These are phyloP conservation scores for Chaetomidium leptoderma DNA, from an alignment of 495 filamentous ascomycete species.

Conservation along the genomic window DNA sequence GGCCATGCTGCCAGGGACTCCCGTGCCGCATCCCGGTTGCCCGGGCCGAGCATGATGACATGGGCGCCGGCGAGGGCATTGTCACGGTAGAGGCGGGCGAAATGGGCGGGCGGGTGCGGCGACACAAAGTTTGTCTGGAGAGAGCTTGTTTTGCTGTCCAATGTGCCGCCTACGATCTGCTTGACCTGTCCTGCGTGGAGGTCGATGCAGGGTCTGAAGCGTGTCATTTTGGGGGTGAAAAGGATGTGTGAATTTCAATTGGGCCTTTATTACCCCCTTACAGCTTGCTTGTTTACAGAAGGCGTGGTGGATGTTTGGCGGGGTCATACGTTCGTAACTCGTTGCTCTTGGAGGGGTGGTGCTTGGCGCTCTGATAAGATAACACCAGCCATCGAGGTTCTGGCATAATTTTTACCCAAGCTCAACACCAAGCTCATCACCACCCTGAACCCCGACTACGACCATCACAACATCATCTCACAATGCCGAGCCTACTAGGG, in stretches of 20 bases:
- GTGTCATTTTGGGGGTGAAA: slow-evolving; percentile 63
- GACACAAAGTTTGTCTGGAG: slow-evolving; percentile 92
- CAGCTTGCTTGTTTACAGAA: slow-evolving; percentile 2
- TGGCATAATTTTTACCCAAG: slow-evolving; percentile 6
- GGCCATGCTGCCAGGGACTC: slow-evolving; percentile 77
- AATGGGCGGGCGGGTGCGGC: slow-evolving; percentile 71
- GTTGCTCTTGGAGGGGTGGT: slow-evolving; percentile 10
- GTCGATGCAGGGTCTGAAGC: slow-evolving; percentile 95
- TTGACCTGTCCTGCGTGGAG: slow-evolving; percentile 93
- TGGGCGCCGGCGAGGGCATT: slow-evolving; percentile 73
- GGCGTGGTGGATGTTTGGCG: slow-evolving; percentile 4
- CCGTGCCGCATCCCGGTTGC: slow-evolving; percentile 72
- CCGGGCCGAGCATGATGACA: slow-evolving; percentile 91
- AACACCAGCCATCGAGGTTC: slow-evolving; percentile 18
- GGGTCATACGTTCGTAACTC: neutral
- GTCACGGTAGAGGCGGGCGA: slow-evolving; percentile 70
- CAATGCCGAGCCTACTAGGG: slow-evolving; percentile 38
- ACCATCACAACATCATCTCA: neutral
- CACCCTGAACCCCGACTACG: no score
- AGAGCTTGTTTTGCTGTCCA: slow-evolving; percentile 58
- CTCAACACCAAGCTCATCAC: neutral
- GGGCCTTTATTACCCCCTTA: neutral
- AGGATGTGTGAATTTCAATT: no score
- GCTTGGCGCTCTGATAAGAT: slow-evolving; percentile 21
- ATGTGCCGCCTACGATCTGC: slow-evolving; percentile 94